These are phyloP conservation scores for Fraxinus greggii DNA, from an alignment of 305 asterid genomes.

Conservation along the genomic window DNA sequence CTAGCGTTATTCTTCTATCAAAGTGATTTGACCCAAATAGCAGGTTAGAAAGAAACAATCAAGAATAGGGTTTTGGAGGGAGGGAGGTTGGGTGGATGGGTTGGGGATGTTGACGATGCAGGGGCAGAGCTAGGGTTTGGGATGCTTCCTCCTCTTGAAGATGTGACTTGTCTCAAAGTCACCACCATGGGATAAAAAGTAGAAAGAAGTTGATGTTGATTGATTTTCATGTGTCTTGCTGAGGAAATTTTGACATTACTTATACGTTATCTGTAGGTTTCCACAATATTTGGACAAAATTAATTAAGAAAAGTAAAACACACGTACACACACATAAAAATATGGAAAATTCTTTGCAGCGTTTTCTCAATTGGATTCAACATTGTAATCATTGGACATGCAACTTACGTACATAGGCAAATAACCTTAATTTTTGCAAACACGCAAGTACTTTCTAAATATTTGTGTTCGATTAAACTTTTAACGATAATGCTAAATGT, in stretches of 20 bases:
- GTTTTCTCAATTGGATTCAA: not conserved
- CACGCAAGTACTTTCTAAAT: not conserved
- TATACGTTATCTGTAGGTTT: not conserved
- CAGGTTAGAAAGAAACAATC: constrained; percentile 26
- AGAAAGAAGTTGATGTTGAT: constrained; percentile 32
- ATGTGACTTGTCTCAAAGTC: constrained; percentile 75
- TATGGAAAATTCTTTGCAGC: not conserved
- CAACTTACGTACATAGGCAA: not conserved
- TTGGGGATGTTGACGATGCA: constrained; percentile 53
- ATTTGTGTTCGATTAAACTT: not conserved
- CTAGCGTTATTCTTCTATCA: no score
- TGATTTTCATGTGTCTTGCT: constrained; percentile 21
- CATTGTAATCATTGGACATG: constrained; percentile 1
- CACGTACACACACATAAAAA: not conserved
- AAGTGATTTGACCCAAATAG: constrained; percentile 14
- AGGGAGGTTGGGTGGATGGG: not conserved
- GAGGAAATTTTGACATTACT: not conserved
- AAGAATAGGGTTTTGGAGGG: constrained; percentile 1
- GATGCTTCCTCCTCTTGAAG: constrained; percentile 57
- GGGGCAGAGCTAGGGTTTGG: constrained; percentile 79
- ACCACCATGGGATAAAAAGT: constrained; percentile 46
- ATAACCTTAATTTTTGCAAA: not conserved
- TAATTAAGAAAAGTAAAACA: not conserved
- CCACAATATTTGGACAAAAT: not conserved
- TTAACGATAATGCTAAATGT: no score